Evolutionary conservation across 2,329 filamentous ascomycete species (phyloP), one percentile per base, ranked within the genome.

Genomic region (Pseudonectria buxi): DNA sequence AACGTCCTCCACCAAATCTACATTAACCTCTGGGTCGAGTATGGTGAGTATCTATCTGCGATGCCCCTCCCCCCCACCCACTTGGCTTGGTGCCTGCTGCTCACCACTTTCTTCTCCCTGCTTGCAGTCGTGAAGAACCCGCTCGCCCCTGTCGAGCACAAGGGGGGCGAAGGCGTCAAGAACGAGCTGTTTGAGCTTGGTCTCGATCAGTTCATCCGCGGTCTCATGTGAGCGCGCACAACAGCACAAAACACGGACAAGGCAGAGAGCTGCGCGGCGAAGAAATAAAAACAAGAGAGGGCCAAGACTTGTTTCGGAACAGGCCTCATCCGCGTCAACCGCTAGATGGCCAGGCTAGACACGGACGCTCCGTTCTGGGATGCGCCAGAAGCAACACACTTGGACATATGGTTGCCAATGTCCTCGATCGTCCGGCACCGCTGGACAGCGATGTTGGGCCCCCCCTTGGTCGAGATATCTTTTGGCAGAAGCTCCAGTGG

Each of bases 1-100:
- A 87, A 94, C 51, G 90, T 94, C 14, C 66, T 98, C 54, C 89
- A 98, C 59, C 92, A 98, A 72, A 95, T 98, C 44, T 98, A 95
- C 62, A 94, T 95, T 39, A 96, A 94, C 59, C 76, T 96, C 15
- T 98, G 92, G 68, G 90, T 98, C 13, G 92, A 98, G 67, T 98
- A 92, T 54, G 83, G 84, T 87, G 62, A 40, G 72, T 65, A 12
- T 22, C n/a, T n/a, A 11, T 14, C 3, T n/a, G 16, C 9, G 15
- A 10, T 16, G 11, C 18, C 10, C 13, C 37, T 32, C 13, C 26
- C n/a, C 22, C 14, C n/a, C 39, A 26, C 6, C 11, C n/a, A n/a
- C n/a, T n/a, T n/a, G n/a, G n/a, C n/a, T n/a, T 30, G 26, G 24
- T 5, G 10, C 28, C 30, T 44, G 29, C 36, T 27, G 27, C 29